phyloP scores from a whole-genome alignment of 768 basidiomycete genomes.

The Auricularia auricula-judae region DNA sequence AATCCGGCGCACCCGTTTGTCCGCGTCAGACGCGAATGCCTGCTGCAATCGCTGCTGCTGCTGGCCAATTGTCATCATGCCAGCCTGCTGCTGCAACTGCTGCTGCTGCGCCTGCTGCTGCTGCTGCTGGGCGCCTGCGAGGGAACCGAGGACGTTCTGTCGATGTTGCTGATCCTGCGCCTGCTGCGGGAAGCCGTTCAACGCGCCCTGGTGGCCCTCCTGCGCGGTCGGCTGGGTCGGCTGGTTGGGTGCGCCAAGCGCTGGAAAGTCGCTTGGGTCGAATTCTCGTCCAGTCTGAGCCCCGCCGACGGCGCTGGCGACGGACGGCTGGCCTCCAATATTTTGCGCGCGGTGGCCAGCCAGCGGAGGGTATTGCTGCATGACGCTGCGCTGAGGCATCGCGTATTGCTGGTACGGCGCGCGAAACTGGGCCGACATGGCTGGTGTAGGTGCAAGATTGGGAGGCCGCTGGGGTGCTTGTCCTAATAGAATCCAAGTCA shows the following conservation, averaged over 20 bases:
- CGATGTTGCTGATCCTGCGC: constrained; percentile 35
- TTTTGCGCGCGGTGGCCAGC: constrained; percentile 47
- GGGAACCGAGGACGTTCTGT: constrained; percentile 42
- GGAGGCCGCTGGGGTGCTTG: constrained; percentile 78
- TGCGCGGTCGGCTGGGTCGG: constrained; percentile 25
- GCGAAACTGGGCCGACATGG: constrained; percentile 26
- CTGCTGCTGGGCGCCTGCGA: background rate
- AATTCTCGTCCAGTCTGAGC: constrained; percentile 48
- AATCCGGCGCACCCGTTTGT: constrained; percentile 54
- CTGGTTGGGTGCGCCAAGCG: constrained; percentile 57
- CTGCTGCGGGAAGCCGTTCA: background rate
- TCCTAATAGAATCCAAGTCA: constrained; percentile 26
- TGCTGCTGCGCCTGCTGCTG: constrained; percentile 4
- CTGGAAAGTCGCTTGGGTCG: constrained; percentile 85
- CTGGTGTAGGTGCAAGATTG: constrained; percentile 55
- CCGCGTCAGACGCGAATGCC: constrained; percentile 47
- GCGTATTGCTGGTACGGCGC: constrained; percentile 59
- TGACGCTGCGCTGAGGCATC: constrained; percentile 51
- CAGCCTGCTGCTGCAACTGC: constrained; percentile 42
- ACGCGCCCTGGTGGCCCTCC: constrained; percentile 23
- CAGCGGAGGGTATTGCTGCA: constrained; percentile 43
- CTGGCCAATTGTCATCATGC: constrained; percentile 46
- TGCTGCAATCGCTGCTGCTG: constrained; percentile 24
- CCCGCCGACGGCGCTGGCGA: constrained; percentile 28
- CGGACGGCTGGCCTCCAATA: constrained; percentile 22